Percentiles rank a stretch among this genome's conserved stretches.
phyloP scores from a whole-genome alignment of 2,329 filamentous ascomycete genomes.

The Microdochium nivale region DNA sequence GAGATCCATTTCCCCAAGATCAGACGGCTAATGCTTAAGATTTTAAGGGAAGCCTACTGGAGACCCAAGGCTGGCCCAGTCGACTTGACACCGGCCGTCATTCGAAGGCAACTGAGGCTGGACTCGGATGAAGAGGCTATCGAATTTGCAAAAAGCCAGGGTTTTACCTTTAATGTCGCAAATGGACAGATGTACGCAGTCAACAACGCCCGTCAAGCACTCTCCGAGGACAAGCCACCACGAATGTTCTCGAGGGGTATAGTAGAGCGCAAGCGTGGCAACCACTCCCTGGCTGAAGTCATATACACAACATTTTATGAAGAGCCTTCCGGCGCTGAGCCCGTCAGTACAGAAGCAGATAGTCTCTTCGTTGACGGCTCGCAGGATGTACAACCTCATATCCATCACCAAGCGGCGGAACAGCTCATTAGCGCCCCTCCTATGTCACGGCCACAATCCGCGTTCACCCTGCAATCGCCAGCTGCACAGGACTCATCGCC shows the following conservation, averaged over 20 bases:
- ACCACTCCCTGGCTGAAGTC: constrained; percentile 40
- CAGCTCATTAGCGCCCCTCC: neutral
- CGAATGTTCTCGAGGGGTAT: constrained; percentile 47
- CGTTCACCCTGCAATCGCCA: neutral
- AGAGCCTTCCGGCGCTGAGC: neutral
- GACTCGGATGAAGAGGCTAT: constrained; percentile 60
- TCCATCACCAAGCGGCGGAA: neutral
- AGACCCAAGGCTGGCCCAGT: constrained; percentile 48
- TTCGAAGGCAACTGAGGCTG: constrained; percentile 55
- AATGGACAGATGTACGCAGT: constrained; percentile 30
- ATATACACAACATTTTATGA: constrained; percentile 47
- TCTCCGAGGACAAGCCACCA: constrained; percentile 40
- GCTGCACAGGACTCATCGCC: neutral
- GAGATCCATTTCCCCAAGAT: constrained; percentile 58
- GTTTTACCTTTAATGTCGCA: constrained; percentile 39
- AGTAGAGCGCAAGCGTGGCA: constrained; percentile 52
- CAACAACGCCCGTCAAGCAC: constrained; percentile 30
- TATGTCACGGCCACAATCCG: neutral
- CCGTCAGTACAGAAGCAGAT: constrained; percentile 6
- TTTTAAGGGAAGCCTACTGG: constrained; percentile 45
- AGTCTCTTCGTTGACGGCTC: constrained; percentile 18
- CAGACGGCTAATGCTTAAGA: constrained; percentile 48
- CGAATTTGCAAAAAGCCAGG: constrained; percentile 52
- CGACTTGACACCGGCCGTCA: constrained; percentile 47
- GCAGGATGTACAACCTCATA: constrained; percentile 1